These are phyloP conservation scores for Silene noctiflora DNA, from an alignment of 179 eudicot genomes.

Conservation along the genomic window DNA sequence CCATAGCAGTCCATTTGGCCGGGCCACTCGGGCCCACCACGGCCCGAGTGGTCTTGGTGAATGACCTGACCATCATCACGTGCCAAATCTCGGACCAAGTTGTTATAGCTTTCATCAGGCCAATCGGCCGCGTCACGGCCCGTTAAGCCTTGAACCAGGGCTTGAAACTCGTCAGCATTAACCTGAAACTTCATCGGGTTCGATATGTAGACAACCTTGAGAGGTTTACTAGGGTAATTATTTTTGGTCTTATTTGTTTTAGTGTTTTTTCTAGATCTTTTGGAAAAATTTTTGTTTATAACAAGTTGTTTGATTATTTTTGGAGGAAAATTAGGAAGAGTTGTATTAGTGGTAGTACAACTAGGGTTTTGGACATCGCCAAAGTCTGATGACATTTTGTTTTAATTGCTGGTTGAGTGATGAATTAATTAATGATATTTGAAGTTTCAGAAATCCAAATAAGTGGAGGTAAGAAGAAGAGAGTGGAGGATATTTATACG, in stretches of 20 bases:
- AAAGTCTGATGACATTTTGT: conserved; percentile 22
- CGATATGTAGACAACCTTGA: conserved; percentile 64
- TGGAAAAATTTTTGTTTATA: conserved; percentile 24
- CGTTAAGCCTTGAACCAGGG: conserved; percentile 59
- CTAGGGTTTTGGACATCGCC: conserved; percentile 27
- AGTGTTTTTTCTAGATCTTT: conserved; percentile 18
- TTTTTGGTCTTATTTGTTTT: background rate
- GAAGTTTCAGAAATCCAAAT: too few species aligned
- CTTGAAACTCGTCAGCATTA: conserved; percentile 44
- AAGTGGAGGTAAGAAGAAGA: too few species aligned
- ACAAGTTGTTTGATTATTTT: conserved; percentile 5
- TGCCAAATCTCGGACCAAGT: background rate
- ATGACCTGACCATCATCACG: background rate
- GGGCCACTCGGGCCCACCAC: background rate
- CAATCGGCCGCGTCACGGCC: conserved; percentile 45
- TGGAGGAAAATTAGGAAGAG: too few species aligned
- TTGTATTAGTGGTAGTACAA: background rate
- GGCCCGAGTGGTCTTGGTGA: background rate
- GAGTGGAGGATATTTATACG: too few species aligned
- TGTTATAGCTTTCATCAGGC: conserved; percentile 11
- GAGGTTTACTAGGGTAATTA: conserved; percentile 23
- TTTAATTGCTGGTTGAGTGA: too few species aligned
- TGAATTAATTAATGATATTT: too few species aligned
- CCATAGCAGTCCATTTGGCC: conserved; percentile 1
- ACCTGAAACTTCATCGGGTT: conserved; percentile 58